These are phyloP conservation scores for Pyrenula aspistea DNA, from an alignment of 495 filamentous ascomycete genomes.

Conservation along the genomic window DNA sequence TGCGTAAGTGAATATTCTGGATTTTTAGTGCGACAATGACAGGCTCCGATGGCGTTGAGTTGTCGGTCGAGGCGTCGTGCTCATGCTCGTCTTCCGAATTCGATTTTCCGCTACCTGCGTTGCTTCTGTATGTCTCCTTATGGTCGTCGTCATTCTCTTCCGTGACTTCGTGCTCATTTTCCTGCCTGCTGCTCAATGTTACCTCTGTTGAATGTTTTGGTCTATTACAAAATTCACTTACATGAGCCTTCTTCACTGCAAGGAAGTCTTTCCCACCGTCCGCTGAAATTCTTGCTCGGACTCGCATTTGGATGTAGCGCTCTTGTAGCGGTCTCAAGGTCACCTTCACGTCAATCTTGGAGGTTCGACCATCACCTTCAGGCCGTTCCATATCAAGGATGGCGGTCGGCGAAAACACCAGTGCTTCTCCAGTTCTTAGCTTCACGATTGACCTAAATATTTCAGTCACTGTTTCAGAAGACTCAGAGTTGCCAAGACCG, in stretches of 20 bases:
- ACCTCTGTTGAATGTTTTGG: too few species aligned
- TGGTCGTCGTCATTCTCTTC: too few species aligned
- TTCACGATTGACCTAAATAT: conserved; percentile 45
- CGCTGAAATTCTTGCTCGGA: conserved; percentile 37
- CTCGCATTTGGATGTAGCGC: conserved; percentile 37
- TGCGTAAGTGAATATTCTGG: too few species aligned
- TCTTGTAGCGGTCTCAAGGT: neutral
- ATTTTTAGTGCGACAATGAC: too few species aligned
- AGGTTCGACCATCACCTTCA: neutral
- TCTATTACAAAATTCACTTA: too few species aligned
- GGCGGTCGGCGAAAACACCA: conserved; percentile 53
- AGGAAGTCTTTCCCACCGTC: conserved; percentile 48
- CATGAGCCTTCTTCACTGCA: conserved; percentile 1
- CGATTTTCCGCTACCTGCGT: too few species aligned
- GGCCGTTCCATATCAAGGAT: conserved; percentile 24
- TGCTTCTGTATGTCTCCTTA: too few species aligned
- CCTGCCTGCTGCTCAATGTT: too few species aligned
- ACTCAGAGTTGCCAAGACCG: conserved; percentile 9
- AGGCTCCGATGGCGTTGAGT: too few species aligned
- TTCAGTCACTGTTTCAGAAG: conserved; percentile 13
- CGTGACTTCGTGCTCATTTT: too few species aligned
- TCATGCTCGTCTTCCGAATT: too few species aligned
- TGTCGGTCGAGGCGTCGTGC: too few species aligned
- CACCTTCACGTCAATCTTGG: neutral
- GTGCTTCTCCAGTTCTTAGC: conserved; percentile 49